Conservation (phyloP, 2,329 filamentous ascomycete species). For the Xylaria sp. region DNA sequence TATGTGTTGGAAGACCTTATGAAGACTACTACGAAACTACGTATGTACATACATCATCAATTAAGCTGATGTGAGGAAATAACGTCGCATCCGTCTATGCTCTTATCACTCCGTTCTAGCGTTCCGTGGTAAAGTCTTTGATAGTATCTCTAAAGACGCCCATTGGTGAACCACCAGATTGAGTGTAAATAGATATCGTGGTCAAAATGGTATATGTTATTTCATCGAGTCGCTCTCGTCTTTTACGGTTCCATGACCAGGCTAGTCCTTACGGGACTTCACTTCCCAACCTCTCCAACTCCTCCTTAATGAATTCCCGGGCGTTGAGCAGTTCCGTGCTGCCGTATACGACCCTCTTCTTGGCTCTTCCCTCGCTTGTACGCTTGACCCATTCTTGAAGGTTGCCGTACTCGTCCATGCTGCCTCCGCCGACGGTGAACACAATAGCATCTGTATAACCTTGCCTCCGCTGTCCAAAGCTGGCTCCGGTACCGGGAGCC, state of each 20-base stretch:
- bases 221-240: conserved; percentile 5
- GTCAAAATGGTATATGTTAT: conserved; percentile 7
- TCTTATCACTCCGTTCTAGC: not conserved
- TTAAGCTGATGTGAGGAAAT: not conserved
- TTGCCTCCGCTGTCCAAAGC: conserved; percentile 89
- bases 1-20: conserved; percentile 1
- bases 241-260: conserved; percentile 11
- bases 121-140: too few relatives aligned
- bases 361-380: conserved; percentile 72
- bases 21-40: not conserved
- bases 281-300: conserved; percentile 70
- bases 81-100: not conserved
- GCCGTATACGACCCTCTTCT: conserved; percentile 89
- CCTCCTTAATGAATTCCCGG: conserved; percentile 71
- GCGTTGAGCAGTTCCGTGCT: conserved; percentile 85
- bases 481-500: conserved; percentile 75
- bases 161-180: not conserved
- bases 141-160: not conserved
- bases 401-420: conserved; percentile 99
- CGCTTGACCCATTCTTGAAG: conserved; percentile 93
- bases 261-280: conserved; percentile 56
- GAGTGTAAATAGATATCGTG: not conserved
- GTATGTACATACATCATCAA: conserved; percentile 12
- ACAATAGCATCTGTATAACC: conserved; percentile 91
- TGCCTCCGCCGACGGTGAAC: conserved; percentile 95